phyloP scores from a whole-genome alignment of 164 flowering plant species.

The Nelumbo lutea region DNA sequence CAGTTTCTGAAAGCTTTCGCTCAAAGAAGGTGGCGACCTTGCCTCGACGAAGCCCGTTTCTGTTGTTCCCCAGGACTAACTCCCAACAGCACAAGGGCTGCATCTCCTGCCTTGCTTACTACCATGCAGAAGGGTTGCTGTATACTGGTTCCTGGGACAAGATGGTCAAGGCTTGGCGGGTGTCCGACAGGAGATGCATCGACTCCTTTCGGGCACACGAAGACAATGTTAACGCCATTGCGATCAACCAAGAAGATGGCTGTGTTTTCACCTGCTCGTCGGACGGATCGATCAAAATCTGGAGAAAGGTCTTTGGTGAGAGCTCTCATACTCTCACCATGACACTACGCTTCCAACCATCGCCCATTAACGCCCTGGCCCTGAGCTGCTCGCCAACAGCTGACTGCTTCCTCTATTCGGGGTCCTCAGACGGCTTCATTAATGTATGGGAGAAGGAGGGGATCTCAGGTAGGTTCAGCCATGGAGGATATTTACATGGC shows the following conservation, averaged over 20 bases:
- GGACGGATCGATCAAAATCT: constrained; percentile 45
- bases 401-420: constrained; percentile 35
- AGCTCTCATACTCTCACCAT: constrained; percentile 43
- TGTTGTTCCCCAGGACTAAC: constrained; percentile 14
- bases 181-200: constrained; percentile 25
- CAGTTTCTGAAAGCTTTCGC: constrained; percentile 15
- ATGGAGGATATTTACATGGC: constrained; percentile 35
- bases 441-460: constrained; percentile 44
- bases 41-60: constrained; percentile 21
- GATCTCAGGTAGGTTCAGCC: constrained; percentile 30
- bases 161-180: constrained; percentile 36
- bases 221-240: constrained; percentile 27
- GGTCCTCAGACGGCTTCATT: constrained; percentile 37
- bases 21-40: constrained; percentile 20
- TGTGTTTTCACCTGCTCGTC: constrained; percentile 44
- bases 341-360: constrained; percentile 38
- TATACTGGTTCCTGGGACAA: constrained; percentile 46
- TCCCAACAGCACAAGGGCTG: constrained; percentile 30
- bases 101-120: constrained; percentile 47
- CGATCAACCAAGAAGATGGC: constrained; percentile 45
- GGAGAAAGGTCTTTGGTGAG: constrained; percentile 42
- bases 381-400: constrained; percentile 14
- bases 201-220: constrained; percentile 42
- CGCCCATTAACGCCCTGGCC: constrained; percentile 41
- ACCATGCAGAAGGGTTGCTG: constrained; percentile 34